Evolutionary conservation across 2,329 filamentous ascomycete species (phyloP), one percentile per base, ranked within the genome.

Genomic region (Colletotrichum gigasporum): DNA sequence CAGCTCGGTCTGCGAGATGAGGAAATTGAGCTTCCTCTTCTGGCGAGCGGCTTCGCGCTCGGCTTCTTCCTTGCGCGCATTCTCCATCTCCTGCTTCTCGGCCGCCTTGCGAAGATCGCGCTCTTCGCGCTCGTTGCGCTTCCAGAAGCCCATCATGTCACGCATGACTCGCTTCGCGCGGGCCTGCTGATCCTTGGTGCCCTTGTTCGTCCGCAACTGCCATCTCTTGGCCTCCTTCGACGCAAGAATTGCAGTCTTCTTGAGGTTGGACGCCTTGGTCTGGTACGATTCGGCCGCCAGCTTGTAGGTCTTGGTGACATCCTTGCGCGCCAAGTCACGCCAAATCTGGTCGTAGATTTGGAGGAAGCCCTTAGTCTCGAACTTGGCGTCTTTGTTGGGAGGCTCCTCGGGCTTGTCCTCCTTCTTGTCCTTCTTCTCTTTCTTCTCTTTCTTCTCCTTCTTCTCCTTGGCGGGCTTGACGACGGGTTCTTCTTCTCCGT

Each of bases 91-190:
- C 76, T 97, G 94, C 76, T 91, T 93, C 82, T 99, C 96, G 5
- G 96, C 96, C 54, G 94, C 90, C 81, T 97, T 96, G 70, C 96
- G 90, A 68, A 96, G 84, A 76, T 99, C 96, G 65, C 96, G 92
- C 76, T 99, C 96, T 75, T 99, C 96, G 55, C 95, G 91, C 78
- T 99, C 96, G 76, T 99, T 99, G 61, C 95, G 91, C 80, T 98
- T 98, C 96, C 96, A 99, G 85, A 98, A 99, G 62, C 92, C 90
- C 87, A 97, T 96, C 96, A 99, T 99, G 80, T 99, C 96, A 75
- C 96, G 90, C 96, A 99, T 99, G 64, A 95, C 95, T 70, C 96
- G 91, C 84, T 99, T 99, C 63, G 96, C 96, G 48, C 96, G 90
- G 41, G 96, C 96, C 76, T 98, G 96, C 4, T 97, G 92, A 77